Evolutionary conservation across 129 eudicot genomes (phyloP).

Genomic region (Centrapalus pauciflorus): DNA sequence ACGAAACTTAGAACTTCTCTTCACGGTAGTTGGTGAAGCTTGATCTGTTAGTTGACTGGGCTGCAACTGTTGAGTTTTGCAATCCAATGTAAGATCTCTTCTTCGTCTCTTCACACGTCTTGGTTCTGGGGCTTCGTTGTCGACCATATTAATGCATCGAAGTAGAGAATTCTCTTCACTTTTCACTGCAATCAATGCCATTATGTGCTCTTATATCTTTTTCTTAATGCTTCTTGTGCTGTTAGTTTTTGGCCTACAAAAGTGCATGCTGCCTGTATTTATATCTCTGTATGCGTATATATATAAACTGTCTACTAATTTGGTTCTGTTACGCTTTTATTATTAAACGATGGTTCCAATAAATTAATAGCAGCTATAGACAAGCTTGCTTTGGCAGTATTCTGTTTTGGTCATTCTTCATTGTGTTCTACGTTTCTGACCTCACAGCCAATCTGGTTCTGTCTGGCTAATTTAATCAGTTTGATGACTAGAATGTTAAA

Average conservation of each 20-base stretch:
- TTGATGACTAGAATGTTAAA: constrained; percentile 1
- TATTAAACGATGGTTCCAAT: constrained; percentile 43
- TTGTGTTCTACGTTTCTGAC: constrained; percentile 15
- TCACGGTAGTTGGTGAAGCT: constrained; percentile 55
- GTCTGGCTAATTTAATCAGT: not conserved
- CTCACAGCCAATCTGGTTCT: constrained; percentile 19
- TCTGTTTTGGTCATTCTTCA: constrained; percentile 18
- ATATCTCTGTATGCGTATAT: constrained; percentile 2
- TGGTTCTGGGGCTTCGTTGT: constrained; percentile 34
- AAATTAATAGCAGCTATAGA: constrained; percentile 31
- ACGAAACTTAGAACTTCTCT: constrained; percentile 79
- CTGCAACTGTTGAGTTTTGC: constrained; percentile 28
- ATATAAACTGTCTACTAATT: constrained; percentile 20
- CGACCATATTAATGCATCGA: constrained; percentile 22
- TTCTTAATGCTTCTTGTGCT: constrained; percentile 7
- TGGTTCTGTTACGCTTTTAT: constrained; percentile 33
- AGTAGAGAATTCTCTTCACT: constrained; percentile 37
- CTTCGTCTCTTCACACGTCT: constrained; percentile 52
- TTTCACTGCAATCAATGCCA: constrained; percentile 36
- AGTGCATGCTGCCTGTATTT: constrained; percentile 24
- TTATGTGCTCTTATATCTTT: not conserved
- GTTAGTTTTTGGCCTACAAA: constrained; percentile 11
- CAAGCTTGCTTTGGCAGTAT: constrained; percentile 29
- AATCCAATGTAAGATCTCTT: constrained; percentile 42
- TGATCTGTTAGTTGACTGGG: constrained; percentile 31